Evolutionary conservation across 140 eudicot genomes (phyloP).

Genomic region (Cichorium intybus): DNA sequence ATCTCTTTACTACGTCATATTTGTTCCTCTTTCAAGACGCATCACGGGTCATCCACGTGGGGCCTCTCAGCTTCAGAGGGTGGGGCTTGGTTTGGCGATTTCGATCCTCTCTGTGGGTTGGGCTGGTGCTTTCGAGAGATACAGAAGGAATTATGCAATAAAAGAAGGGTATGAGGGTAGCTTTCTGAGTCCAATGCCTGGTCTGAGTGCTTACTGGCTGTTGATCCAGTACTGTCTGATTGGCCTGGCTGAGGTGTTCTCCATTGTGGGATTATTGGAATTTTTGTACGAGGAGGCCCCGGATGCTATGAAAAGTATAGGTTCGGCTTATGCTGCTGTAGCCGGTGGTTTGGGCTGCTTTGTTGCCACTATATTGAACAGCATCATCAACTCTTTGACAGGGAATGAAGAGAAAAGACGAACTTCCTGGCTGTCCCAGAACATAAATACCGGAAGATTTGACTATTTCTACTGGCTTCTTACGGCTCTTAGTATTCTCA

Average conservation of each 20-base stretch:
- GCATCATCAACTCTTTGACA: conserved; percentile 61
- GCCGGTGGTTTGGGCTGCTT: conserved; percentile 96
- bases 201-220: conserved; percentile 89
- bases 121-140: conserved; percentile 86
- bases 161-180: conserved; percentile 67
- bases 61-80: conserved; percentile 92
- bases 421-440: conserved; percentile 86
- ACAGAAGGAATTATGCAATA: conserved; percentile 76
- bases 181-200: conserved; percentile 73
- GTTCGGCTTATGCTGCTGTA: conserved; percentile 94
- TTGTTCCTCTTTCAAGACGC: conserved; percentile 73
- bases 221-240: conserved; percentile 88
- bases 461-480: conserved; percentile 92
- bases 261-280: conserved; percentile 88
- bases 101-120: conserved; percentile 76
- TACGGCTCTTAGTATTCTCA: conserved; percentile 57
- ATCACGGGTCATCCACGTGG: conserved; percentile 93
- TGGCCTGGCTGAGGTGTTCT: conserved; percentile 86
- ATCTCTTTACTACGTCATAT: conserved; percentile 65
- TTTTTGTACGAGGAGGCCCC: conserved; percentile 92
- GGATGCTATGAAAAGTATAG: conserved; percentile 93
- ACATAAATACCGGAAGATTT: conserved; percentile 74
- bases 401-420: conserved; percentile 35
- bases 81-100: conserved; percentile 84
- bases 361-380: conserved; percentile 67